phyloP scores from a whole-genome alignment of 192 early-diverging fungal genomes.

The Umbelopsis vinacea region DNA sequence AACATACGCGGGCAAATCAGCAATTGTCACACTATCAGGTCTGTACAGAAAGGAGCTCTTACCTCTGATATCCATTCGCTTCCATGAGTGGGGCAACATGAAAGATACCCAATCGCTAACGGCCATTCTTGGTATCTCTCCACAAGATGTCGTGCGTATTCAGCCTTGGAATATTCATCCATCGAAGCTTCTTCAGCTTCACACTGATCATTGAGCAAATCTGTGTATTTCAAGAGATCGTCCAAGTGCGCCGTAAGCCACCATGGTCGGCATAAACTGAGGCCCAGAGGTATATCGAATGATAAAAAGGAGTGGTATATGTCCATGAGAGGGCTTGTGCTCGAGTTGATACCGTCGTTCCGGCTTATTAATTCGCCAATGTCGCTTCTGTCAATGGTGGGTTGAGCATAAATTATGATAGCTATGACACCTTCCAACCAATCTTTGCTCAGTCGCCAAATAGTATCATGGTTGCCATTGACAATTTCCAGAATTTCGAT shows the following conservation, averaged over 20 bases:
- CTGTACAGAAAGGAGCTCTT: background rate
- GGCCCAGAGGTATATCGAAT: background rate
- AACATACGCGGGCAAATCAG: background rate
- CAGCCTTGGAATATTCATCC: conserved; percentile 17
- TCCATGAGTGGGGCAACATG: background rate
- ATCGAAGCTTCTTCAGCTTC: background rate
- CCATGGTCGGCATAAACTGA: background rate
- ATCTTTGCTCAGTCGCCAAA: background rate
- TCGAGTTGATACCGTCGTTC: background rate
- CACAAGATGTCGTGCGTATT: background rate
- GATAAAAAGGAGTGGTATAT: conserved; percentile 12
- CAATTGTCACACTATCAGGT: no score
- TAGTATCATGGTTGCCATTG: conserved; percentile 7
- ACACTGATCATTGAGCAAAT: background rate
- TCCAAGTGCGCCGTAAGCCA: conserved; percentile 10
- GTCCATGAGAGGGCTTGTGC: background rate
- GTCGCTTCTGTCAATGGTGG: background rate
- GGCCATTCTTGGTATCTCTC: background rate
- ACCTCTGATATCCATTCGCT: conserved; percentile 12
- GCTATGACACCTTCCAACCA: background rate
- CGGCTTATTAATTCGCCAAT: background rate
- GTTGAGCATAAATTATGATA: conserved; percentile 6
- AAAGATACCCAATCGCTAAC: conserved; percentile 6
- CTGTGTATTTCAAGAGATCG: conserved; percentile 8
- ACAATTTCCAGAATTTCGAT: conserved; percentile 1